phyloP scores from a whole-genome alignment of 1,139 yeast genomes.

The Blastobotrys indianensis region DNA sequence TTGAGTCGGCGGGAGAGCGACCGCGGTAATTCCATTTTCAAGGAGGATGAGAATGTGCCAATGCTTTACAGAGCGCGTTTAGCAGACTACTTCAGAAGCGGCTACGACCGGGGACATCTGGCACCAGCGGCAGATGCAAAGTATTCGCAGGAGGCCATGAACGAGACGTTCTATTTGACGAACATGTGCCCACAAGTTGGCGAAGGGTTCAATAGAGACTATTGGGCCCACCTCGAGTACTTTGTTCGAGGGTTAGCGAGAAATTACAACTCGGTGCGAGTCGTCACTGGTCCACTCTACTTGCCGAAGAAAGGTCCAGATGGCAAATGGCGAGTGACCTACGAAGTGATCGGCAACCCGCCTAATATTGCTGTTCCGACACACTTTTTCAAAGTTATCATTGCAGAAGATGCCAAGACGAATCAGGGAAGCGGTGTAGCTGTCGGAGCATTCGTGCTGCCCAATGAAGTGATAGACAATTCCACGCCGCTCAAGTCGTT shows the following conservation, averaged over 20 bases:
- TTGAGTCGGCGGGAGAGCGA: constrained; percentile 48
- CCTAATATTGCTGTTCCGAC: constrained; percentile 97
- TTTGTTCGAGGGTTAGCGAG: constrained; percentile 72
- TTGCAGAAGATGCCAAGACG: constrained; percentile 57
- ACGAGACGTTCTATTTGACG: constrained; percentile 82
- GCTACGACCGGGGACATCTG: constrained; percentile 95
- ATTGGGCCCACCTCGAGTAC: constrained; percentile 95
- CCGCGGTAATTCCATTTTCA: constrained; percentile 73
- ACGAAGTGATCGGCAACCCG: constrained; percentile 95
- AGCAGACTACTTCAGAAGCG: constrained; percentile 86
- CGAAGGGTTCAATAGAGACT: constrained; percentile 93
- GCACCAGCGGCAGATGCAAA: constrained; percentile 99
- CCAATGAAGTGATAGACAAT: constrained; percentile 73
- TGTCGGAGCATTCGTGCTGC: constrained; percentile 89
- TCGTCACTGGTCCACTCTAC: constrained; percentile 91
- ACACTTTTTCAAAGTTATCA: constrained; percentile 84
- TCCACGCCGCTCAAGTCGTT: constrained; percentile 63
- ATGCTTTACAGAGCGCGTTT: constrained; percentile 64
- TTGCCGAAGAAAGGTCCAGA: constrained; percentile 72
- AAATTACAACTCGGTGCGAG: constrained; percentile 63
- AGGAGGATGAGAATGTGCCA: constrained; percentile 85
- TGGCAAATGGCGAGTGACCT: constrained; percentile 75
- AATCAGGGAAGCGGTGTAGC: constrained; percentile 39
- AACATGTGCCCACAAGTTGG: constrained; percentile 98
- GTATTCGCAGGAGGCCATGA: constrained; percentile 84